Base-by-base conservation (phyloP, 1,139 yeast genomes). In the Scheffersomyces lignicola region DNA sequence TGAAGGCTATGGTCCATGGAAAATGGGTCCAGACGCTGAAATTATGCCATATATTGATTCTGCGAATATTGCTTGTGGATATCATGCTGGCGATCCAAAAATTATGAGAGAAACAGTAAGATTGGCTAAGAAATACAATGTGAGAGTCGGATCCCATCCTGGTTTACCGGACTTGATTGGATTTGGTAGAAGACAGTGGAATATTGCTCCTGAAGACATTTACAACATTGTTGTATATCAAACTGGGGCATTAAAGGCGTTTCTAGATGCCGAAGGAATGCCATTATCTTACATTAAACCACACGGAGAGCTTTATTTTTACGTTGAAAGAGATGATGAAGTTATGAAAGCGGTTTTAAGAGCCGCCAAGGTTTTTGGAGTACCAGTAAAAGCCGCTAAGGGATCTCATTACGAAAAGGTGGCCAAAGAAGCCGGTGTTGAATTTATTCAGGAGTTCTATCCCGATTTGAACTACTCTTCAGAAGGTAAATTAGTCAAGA, bases 21-120 rank as follows among this genome's bases (percentile, higher is more conserved):
- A 47, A 38, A 54, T 64, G 58, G 70, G 65, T 1, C 67, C 66
- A 3, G 69, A 63, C 40, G 65, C 58, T 16, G 67, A 63, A 21
- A 56, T 64, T 24, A 62, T 63, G 65, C 66, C 65, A 12, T 44
- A 48, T 11, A 62, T 63, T 35, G 67, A 62, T 42, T 47, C 56
- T n/a, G 69, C 69, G 10, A 64, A 64, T 39, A 44, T 64, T 38
- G 69, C 69, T 5, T 63, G 69, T 47, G 69, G 70, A 2, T 62
- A 58, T 22, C 69, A 63, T 43, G 69, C 68, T 25, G 68, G 69
- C 11, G 68, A 62, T 38, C 56, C 56, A 29, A 51, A 49, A 23
- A 61, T 54, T 18, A 63, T 63, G 68, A 40, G 47, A 21, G 42
- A 53, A 23, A 63, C 62, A 32, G 60, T 63, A n/a, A 40, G 47